A percentile compares a stretch with the other conserved stretches of the same genome.
phyloP scores from a whole-genome alignment of 2,329 filamentous ascomycete genomes.

The Daldinia sp. region DNA sequence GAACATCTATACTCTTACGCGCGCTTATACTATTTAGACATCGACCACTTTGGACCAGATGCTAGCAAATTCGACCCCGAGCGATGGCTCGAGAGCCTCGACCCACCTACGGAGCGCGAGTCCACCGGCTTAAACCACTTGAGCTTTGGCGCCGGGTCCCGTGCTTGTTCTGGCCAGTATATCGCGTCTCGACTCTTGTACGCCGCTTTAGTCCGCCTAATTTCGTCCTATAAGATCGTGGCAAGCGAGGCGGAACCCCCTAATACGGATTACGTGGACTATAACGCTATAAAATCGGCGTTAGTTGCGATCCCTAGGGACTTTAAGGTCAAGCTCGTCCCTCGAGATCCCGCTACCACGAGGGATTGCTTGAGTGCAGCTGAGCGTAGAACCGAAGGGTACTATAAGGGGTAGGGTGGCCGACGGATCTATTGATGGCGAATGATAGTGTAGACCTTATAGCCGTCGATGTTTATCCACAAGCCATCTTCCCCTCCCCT shows the following conservation, averaged over 20 bases:
- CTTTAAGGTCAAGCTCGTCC: conserved; percentile 65
- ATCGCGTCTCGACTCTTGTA: conserved; percentile 61
- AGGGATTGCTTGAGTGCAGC: conserved; percentile 53
- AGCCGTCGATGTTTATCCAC: no score
- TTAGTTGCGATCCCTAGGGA: conserved; percentile 66
- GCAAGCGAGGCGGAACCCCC: conserved; percentile 59
- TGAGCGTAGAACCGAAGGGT: conserved; percentile 55
- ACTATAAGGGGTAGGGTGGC: conserved; percentile 53
- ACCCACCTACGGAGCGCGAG: conserved; percentile 47
- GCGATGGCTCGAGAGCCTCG: conserved; percentile 54
- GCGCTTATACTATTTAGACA: conserved; percentile 46
- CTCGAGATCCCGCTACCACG: conserved; percentile 53
- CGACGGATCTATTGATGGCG: background rate
- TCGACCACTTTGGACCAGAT: conserved; percentile 57
- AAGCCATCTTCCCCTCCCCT: no score
- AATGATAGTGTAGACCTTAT: no score
- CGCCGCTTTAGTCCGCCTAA: conserved; percentile 56
- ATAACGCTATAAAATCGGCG: conserved; percentile 67
- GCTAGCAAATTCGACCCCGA: conserved; percentile 58
- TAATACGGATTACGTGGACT: conserved; percentile 69
- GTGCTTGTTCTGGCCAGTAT: conserved; percentile 60
- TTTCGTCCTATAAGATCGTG: conserved; percentile 59
- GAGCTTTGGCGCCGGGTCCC: conserved; percentile 61
- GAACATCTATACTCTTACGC: background rate
- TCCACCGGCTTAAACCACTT: conserved; percentile 50